Base-by-base conservation (phyloP, 768 basidiomycete species). In the Imleria badia region DNA sequence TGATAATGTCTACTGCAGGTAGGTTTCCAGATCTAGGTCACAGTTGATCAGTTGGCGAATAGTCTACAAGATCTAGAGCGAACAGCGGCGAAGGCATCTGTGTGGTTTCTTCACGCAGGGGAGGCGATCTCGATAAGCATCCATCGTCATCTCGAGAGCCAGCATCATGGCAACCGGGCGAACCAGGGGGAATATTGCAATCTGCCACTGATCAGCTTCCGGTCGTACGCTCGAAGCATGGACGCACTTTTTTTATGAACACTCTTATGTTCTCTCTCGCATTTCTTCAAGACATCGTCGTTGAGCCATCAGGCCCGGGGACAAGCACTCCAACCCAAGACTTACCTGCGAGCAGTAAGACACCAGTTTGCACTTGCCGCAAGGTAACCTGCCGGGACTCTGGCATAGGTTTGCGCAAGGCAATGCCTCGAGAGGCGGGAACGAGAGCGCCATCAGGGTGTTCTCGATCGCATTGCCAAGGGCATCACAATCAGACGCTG, bases 261-360 rank as follows among this genome's bases (percentile, higher is more conserved):
- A 10, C 41, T 61, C 71, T 65, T 76, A 31, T 79, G 72, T 15
- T 44, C 54, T 22, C 55, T 63, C 57, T 76, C 74, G 51, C 78
- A 79, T 45, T 70, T 72, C 75, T 77, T 45, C 14, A 15, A 15
- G 15, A n/a, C 6, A 46, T 39, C 10, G 30, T 5, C 29, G 43
- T 38, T 40, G 6, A 54, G 36, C 9, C 33, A 41, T 26, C 15
- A 9, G 15, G n/a, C n/a, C n/a, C n/a, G n/a, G n/a, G 14, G 4
- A 30, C 13, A 13, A 15, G 9, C 19, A 20, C 23, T 17, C 9
- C 10, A 45, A 43, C 19, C 3, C 8, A 2, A 8, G 6, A 2
- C 62, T 49, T 43, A 67, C 66, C 62, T 62, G 72, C 1, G 78
- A 80, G 56, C 78, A 80, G 49, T 79, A 80, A 7, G 71, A 72